These are phyloP conservation scores for Diplotaxis tenuifolia DNA, from an alignment of 345 rosid species.

Conservation along the genomic window DNA sequence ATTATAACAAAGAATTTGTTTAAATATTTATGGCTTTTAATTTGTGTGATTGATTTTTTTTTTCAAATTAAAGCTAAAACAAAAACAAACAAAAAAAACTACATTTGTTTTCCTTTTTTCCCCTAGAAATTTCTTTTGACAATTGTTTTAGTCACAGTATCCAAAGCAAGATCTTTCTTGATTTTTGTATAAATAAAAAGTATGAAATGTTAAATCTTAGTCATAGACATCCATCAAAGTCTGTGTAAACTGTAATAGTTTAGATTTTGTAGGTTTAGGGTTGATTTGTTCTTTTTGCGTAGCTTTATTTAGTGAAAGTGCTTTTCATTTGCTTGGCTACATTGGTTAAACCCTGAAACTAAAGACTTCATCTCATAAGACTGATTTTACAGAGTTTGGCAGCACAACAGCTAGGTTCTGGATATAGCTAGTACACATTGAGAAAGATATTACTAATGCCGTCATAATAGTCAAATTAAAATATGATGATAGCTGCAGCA, in stretches of 20 bases:
- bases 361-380: slow-evolving; percentile 15
- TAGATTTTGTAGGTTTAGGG: slow-evolving; percentile 3
- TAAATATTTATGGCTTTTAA: background rate
- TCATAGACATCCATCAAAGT: slow-evolving; percentile 33
- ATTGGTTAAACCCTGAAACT: slow-evolving; percentile 18
- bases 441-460: background rate
- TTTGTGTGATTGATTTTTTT: background rate
- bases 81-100: background rate
- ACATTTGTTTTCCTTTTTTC: background rate
- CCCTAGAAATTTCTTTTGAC: background rate
- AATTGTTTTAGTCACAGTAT: slow-evolving; percentile 3
- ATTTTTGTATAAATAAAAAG: slow-evolving; percentile 8
- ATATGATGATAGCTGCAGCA: background rate
- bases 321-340: slow-evolving; percentile 26
- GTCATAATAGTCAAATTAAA: background rate
- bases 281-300: slow-evolving; percentile 34
- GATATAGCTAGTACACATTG: background rate
- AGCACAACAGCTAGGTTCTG: background rate
- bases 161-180: slow-evolving; percentile 31
- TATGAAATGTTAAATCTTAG: slow-evolving; percentile 31
- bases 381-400: background rate
- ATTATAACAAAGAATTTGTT: background rate
- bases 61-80: background rate
- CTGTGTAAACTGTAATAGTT: slow-evolving; percentile 26
- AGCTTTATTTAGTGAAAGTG: slow-evolving; percentile 39